Evolutionary conservation across 2,329 filamentous ascomycete species (phyloP).

Genomic region (Fusarium sp.): DNA sequence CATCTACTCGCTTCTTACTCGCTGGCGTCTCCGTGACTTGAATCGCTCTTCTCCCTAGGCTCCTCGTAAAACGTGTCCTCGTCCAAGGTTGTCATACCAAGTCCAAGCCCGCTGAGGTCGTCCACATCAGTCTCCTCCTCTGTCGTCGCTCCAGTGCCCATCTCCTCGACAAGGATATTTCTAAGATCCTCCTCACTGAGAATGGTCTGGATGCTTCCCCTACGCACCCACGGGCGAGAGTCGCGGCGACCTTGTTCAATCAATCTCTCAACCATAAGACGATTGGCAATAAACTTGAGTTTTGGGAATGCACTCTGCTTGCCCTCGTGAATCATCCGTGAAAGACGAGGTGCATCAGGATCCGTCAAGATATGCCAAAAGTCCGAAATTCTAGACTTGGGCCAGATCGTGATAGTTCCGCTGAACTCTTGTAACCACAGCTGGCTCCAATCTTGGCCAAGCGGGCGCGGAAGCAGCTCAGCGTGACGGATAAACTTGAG

Average conservation of each 20-base stretch:
- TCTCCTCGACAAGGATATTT: conserved; percentile 55
- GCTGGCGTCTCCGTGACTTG: conserved; percentile 8
- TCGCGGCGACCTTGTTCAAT: conserved; percentile 66
- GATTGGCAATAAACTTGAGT: conserved; percentile 87
- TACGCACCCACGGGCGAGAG: conserved; percentile 57
- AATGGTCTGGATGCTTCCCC: conserved; percentile 66
- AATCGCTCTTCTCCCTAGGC: conserved; percentile 36
- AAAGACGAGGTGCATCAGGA: conserved; percentile 75
- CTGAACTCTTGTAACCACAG: conserved; percentile 96
- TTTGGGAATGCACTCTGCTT: conserved; percentile 91
- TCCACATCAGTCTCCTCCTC: conserved; percentile 51
- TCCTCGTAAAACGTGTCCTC: conserved; percentile 41
- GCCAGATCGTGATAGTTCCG: conserved; percentile 96
- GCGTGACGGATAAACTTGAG: conserved; percentile 92
- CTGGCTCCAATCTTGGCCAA: conserved; percentile 96
- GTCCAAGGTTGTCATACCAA: conserved; percentile 43
- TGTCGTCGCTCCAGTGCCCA: conserved; percentile 45
- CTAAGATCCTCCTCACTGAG: conserved; percentile 67
- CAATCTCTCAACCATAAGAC: conserved; percentile 79
- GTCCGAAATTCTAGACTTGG: conserved; percentile 78
- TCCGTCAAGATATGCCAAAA: conserved; percentile 88
- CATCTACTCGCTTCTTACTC: conserved; percentile 3
- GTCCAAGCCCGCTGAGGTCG: conserved; percentile 39
- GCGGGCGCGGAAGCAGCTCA: conserved; percentile 84
- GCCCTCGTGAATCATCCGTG: conserved; percentile 88